Percentiles rank a stretch among this genome's conserved stretches.
Conservation (phyloP, 2,329 filamentous ascomycete species). For the Gnomoniopsis smithogilvyi region DNA sequence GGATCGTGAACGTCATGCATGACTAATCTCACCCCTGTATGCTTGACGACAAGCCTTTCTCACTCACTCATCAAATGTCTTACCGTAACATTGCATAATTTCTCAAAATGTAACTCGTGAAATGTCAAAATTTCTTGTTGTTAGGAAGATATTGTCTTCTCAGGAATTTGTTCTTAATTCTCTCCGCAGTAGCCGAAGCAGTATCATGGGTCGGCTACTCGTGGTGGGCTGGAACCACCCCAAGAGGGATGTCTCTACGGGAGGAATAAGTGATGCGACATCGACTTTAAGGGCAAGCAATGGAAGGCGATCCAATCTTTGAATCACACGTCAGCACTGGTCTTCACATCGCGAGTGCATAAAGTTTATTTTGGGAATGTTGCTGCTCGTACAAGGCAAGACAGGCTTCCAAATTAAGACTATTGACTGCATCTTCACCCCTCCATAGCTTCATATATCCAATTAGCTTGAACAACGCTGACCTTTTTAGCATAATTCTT, state of each 20-base stretch:
- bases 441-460: constrained; percentile 48
- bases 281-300: too few species aligned
- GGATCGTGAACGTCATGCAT: background rate
- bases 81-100: background rate
- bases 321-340: too few species aligned
- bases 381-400: too few species aligned
- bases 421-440: background rate
- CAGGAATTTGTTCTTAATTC: background rate
- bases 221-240: too few species aligned
- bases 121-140: background rate
- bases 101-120: background rate
- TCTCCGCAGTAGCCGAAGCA: background rate
- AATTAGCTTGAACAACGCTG: constrained; percentile 56
- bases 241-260: too few species aligned
- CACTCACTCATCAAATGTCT: background rate
- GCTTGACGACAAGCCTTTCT: background rate
- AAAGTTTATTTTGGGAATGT: too few species aligned
- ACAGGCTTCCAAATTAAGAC: background rate
- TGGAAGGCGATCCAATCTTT: too few species aligned
- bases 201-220: too few species aligned
- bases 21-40: too few species aligned
- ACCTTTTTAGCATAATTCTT: constrained; percentile 68
- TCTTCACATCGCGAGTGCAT: too few species aligned
- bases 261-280: too few species aligned
- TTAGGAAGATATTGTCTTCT: background rate